Evolutionary conservation across 768 basidiomycete species (phyloP), one percentile per base, ranked within the genome.

Genomic region (Tricholoma sp.): DNA sequence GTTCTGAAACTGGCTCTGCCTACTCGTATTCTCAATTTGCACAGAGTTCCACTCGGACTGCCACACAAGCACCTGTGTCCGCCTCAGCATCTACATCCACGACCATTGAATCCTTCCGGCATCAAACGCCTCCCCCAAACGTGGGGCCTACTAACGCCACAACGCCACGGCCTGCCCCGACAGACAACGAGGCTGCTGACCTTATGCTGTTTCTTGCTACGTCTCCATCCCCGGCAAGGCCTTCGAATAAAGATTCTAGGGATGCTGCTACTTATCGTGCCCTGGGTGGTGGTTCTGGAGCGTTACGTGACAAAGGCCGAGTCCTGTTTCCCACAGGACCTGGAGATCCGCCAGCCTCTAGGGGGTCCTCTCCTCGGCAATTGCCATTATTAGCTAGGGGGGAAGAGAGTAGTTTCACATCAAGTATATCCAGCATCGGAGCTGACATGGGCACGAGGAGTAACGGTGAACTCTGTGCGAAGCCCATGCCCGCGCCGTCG

Each of bases 181-280:
- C 84, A 31, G 89, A 90, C 67, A 86, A 83, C 59, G 91, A 93
- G 65, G 91, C 91, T 0, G 90, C 91, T n/a, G 89, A 90, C 66
- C 72, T 92, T 45, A 88, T 94, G 83, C 74, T 93, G 19, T 89
- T 83, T 71, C 80, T 94, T 52, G 91, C 91, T 41, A 91, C 90
- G 5, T 91, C 89, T 1, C 91, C 91, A 0, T 91, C 89, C 0
- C 91, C 91, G 8, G 88, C 78, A 18, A 83, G 89, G 39, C 79
- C 81, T 19, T 71, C 77, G 14, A 78, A 77, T 43, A 82, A 79
- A 34, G 82, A 83, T 41, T 64, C 75, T 5, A 79, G 76, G 61
- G 86, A 89, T 62, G 60, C 76, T 32, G 76, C 79, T 5, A 80
- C 85, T 16, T 86, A 77, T 64, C 78, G 85, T 45, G 75, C 80